Base-by-base conservation (phyloP, 164 flowering plant genomes). In the Litsea cubeba region DNA sequence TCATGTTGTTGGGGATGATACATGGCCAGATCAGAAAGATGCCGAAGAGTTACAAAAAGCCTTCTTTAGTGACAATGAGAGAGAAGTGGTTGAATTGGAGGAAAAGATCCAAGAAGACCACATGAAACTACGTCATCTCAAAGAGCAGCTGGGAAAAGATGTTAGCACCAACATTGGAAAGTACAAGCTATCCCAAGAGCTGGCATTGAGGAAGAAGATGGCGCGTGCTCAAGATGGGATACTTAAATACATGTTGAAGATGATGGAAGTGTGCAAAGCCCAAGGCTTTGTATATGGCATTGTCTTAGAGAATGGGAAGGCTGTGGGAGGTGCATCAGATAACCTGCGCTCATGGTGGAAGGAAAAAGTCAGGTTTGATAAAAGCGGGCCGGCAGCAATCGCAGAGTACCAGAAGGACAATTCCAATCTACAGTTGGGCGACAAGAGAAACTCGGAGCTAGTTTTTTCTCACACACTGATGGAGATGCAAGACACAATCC, bases 401-500 rank as follows among this genome's bases (percentile, higher is more conserved):
- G 63, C 75, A 1, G 65, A 73, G 62, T 73, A 73, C 18, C 62
- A 50, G 62, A 50, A 62, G 18, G 75, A 73, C 12, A 54, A 64
- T 18, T 58, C 49, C 11, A 79, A 81, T 30, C 84, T 84, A 8
- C 89, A 87, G 2, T 76, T 72, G n/a, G 76, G 54, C 49, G 88
- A 86, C 24, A 87, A 79, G 17, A 65, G 74, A 54, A 74, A 68
- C 65, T 18, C 81, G 0, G 46, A 32, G 26, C 83, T 65, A 3
- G 72, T 86, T 1, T 82, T 87, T 6, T 86, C 88, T 20, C 60
- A 54, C n/a, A 81, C 88, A 18, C 72, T 88, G 82, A 90, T 84
- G 62, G 95, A 90, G 74, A 86, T 90, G n/a, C 90, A 90, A 62
- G 95, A 90, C 74, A 87, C 95, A 1, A 90, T 91, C 1, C 87